phyloP scores from a whole-genome alignment of 2,329 filamentous ascomycete species.

The Monosporascus cannonballus region DNA sequence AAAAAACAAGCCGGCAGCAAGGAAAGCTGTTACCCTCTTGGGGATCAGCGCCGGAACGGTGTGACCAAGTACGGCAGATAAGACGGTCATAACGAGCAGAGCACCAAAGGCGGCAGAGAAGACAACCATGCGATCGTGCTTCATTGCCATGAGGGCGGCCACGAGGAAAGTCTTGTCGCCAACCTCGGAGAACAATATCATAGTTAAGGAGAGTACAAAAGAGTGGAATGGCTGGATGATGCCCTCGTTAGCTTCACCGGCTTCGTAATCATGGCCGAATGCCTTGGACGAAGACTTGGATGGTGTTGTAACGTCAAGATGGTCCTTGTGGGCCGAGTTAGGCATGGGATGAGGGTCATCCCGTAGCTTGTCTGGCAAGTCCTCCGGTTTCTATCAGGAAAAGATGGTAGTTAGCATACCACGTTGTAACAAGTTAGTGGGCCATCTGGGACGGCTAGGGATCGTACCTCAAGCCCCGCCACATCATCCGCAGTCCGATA shows the following conservation, averaged over 20 bases:
- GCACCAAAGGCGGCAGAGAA: conserved; percentile 94
- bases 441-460: not conserved
- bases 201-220: conserved; percentile 84
- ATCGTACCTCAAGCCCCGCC: conserved; percentile 52
- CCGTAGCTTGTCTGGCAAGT: conserved; percentile 73
- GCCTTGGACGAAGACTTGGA: conserved; percentile 24
- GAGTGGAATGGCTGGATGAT: conserved; percentile 81
- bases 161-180: conserved; percentile 99
- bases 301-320: conserved; percentile 48
- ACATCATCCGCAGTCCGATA: conserved; percentile 31
- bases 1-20: conserved; percentile 80
- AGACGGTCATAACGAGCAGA: conserved; percentile 86
- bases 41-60: conserved; percentile 85
- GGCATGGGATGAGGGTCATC: conserved; percentile 68
- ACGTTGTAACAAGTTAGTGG: not conserved
- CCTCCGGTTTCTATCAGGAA: conserved; percentile 62
- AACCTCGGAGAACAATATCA: conserved; percentile 96
- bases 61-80: conserved; percentile 89
- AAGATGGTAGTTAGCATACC: conserved; percentile 11
- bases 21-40: conserved; percentile 82
- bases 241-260: conserved; percentile 41
- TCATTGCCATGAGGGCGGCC: conserved; percentile 98
- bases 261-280: conserved; percentile 31
- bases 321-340: conserved; percentile 58
- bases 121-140: conserved; percentile 86